These are phyloP conservation scores for Litsea cubeba DNA, from an alignment of 164 flowering plant species.

Conservation along the genomic window DNA sequence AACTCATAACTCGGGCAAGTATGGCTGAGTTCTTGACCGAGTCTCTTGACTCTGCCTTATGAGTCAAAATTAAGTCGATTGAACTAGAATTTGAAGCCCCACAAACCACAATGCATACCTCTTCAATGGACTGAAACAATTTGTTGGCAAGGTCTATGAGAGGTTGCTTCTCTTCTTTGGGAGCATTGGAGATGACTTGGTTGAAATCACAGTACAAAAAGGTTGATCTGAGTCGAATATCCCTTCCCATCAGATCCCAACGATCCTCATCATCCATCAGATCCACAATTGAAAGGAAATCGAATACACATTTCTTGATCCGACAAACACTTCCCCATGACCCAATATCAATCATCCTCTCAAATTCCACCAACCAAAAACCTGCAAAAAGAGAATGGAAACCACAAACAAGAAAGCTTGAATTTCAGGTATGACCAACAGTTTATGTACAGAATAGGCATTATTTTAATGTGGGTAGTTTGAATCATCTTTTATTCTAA, in stretches of 20 bases:
- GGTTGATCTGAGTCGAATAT: slow-evolving; percentile 25
- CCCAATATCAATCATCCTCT: slow-evolving; percentile 7
- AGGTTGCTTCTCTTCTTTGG: slow-evolving; percentile 19
- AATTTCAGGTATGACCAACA: neutral
- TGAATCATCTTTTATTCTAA: neutral
- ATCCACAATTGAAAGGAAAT: slow-evolving; percentile 22
- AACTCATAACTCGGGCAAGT: neutral
- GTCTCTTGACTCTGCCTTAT: neutral
- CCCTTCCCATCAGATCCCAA: slow-evolving; percentile 25
- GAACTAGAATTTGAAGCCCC: neutral
- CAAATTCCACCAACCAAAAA: neutral
- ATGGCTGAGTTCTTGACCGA: neutral
- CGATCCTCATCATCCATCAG: slow-evolving; percentile 23
- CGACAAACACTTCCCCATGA: slow-evolving; percentile 17
- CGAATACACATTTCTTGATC: slow-evolving; percentile 24
- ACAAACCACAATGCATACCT: slow-evolving; percentile 12
- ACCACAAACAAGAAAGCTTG: neutral
- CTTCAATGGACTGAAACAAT: slow-evolving; percentile 23
- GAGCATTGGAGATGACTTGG: slow-evolving; percentile 17
- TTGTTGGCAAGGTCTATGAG: slow-evolving; percentile 26
- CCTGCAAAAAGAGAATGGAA: neutral
- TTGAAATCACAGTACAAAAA: slow-evolving; percentile 28
- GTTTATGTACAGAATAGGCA: neutral
- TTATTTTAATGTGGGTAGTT: neutral
- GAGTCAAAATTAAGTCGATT: neutral